phyloP scores from a whole-genome alignment of 73 alveolate species.

The Symbiodinium natans region DNA sequence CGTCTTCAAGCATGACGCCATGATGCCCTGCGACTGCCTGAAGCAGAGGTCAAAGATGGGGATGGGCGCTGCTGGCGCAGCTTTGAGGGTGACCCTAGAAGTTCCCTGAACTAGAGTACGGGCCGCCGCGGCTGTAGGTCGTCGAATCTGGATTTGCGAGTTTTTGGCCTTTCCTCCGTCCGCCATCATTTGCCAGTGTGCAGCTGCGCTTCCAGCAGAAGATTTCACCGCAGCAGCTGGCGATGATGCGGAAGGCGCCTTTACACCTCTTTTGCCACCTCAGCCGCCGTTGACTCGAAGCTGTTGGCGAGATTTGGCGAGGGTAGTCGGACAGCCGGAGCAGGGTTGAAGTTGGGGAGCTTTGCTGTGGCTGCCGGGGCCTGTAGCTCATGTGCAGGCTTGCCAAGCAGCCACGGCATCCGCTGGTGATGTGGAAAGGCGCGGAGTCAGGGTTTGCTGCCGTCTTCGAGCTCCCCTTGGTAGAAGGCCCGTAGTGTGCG shows the following conservation, averaged over 20 bases:
- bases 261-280: no score
- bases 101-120: no score
- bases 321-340: no score
- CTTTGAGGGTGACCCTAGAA: no score
- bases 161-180: no score
- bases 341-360: not conserved
- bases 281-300: no score
- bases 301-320: no score
- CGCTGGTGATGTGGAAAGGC: not conserved
- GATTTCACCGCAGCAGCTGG: conserved; percentile 47
- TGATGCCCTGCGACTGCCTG: no score
- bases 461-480: no score
- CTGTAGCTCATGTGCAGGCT: conserved; percentile 8
- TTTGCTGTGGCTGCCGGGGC: not conserved
- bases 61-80: conserved; percentile 33
- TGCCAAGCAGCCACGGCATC: conserved; percentile 32
- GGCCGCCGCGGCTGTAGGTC: not conserved
- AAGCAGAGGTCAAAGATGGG: conserved; percentile 13
- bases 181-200: conserved; percentile 23
- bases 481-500: no score
- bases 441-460: not conserved
- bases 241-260: conserved; percentile 37
- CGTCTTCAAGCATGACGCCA: no score
- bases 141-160: not conserved
- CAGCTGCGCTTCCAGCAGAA: conserved; percentile 72